Conservation (phyloP, 129 eudicot species). For the Chrysanthemum makinoi region DNA sequence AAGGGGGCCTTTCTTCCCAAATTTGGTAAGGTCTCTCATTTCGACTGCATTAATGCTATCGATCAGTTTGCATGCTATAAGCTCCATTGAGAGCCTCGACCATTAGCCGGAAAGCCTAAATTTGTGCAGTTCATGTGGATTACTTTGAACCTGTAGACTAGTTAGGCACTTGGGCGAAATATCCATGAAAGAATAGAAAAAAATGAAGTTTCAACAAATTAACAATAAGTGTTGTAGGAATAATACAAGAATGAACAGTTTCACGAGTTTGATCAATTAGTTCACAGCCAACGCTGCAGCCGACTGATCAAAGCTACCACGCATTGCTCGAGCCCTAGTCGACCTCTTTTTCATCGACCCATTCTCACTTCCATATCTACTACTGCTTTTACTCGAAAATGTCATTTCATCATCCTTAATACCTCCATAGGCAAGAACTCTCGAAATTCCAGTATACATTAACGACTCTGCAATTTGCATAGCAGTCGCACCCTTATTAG, state of each 20-base stretch:
- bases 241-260: constrained; percentile 24
- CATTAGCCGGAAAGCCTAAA: no score
- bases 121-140: no score
- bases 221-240: not conserved
- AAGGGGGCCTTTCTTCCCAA: no score
- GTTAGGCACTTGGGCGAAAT: not conserved
- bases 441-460: constrained; percentile 48
- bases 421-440: constrained; percentile 38
- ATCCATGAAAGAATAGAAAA: not conserved
- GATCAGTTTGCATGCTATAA: no score
- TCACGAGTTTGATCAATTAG: constrained; percentile 9
- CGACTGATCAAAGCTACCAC: constrained; percentile 51
- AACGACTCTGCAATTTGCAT: constrained; percentile 61
- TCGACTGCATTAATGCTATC: no score
- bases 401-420: constrained; percentile 20
- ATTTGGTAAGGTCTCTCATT: no score
- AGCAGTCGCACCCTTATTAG: constrained; percentile 55
- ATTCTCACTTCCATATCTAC: constrained; percentile 26
- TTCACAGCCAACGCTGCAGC: constrained; percentile 36
- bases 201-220: not conserved
- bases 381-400: constrained; percentile 27
- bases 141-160: not conserved
- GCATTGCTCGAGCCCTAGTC: constrained; percentile 23
- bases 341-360: constrained; percentile 36
- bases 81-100: no score